Conservation (phyloP, 2,329 filamentous ascomycete species). For the Cephalotrichum gorgonifer region DNA sequence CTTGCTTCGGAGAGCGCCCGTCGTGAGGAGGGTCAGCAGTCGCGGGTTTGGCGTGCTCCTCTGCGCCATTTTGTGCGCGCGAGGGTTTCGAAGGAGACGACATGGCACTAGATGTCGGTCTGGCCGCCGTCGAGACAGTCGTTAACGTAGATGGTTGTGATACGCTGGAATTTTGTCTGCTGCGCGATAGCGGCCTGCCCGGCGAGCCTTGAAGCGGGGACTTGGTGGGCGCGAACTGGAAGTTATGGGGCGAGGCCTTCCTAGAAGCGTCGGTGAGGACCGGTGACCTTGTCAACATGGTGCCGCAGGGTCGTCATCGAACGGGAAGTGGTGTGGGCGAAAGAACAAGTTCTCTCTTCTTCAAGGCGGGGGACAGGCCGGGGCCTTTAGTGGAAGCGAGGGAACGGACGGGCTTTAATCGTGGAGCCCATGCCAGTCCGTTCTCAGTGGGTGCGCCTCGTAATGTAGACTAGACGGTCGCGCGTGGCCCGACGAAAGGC, state of each 20-base stretch:
- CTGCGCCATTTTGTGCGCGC: neutral
- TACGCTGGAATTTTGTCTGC: neutral
- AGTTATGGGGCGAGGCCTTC: slow-evolving; percentile 38
- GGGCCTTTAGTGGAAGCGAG: neutral
- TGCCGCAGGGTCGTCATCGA: slow-evolving; percentile 13
- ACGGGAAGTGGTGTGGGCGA: slow-evolving; percentile 4
- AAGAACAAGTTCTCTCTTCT: neutral
- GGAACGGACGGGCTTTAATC: neutral
- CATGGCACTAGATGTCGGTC: neutral
- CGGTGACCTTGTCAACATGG: slow-evolving; percentile 51
- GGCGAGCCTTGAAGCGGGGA: neutral
- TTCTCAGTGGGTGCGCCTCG: neutral
- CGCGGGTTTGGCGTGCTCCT: neutral
- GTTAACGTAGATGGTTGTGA: neutral
- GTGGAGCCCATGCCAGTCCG: neutral
- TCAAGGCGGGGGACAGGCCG: neutral
- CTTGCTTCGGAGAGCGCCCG: neutral
- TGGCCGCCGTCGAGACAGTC: neutral
- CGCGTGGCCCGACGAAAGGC: neutral
- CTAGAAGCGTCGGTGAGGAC: slow-evolving; percentile 33
- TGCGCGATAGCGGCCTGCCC: neutral
- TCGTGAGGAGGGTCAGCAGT: neutral
- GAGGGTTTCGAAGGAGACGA: neutral
- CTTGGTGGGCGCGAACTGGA: slow-evolving; percentile 29
- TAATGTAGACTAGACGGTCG: neutral